These are phyloP conservation scores for Aspergillus ochraceus DNA, from an alignment of 2,329 filamentous ascomycete species.

Conservation along the genomic window DNA sequence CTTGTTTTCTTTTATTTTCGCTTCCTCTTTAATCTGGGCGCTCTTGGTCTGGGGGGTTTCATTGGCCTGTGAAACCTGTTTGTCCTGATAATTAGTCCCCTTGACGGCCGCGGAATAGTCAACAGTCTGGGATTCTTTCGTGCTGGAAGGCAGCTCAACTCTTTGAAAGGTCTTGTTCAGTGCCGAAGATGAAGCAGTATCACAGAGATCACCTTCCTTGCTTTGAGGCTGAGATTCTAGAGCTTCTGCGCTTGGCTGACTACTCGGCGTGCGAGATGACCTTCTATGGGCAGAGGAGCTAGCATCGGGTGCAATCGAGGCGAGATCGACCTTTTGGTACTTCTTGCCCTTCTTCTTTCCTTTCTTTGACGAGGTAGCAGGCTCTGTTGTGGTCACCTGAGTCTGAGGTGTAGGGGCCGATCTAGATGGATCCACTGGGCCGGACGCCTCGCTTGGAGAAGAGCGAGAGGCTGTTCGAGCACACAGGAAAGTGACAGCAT, in stretches of 20 bases:
- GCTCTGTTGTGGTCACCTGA: conserved; percentile 1
- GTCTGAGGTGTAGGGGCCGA: neutral
- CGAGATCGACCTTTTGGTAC: neutral
- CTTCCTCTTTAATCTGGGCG: neutral
- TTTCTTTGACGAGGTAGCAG: conserved; percentile 6
- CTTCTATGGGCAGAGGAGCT: neutral
- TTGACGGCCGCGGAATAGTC: neutral
- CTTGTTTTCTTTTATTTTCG: neutral
- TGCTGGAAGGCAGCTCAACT: neutral
- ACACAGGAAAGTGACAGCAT: conserved; percentile 17
- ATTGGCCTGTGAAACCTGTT: neutral
- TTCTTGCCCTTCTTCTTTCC: conserved; percentile 14
- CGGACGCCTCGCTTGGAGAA: neutral
- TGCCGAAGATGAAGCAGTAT: neutral
- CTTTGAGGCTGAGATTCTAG: neutral
- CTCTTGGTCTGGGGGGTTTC: neutral
- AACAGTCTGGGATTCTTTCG: neutral
- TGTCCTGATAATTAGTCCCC: neutral
- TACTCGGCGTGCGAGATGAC: neutral
- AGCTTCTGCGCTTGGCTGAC: neutral
- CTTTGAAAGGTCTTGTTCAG: neutral
- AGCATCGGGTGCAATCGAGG: neutral
- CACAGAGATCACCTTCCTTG: neutral
- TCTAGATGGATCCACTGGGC: neutral
- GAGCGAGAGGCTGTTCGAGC: conserved; percentile 12